phyloP scores from a whole-genome alignment of 2,329 filamentous ascomycete species.

The Diaporthe sp. region DNA sequence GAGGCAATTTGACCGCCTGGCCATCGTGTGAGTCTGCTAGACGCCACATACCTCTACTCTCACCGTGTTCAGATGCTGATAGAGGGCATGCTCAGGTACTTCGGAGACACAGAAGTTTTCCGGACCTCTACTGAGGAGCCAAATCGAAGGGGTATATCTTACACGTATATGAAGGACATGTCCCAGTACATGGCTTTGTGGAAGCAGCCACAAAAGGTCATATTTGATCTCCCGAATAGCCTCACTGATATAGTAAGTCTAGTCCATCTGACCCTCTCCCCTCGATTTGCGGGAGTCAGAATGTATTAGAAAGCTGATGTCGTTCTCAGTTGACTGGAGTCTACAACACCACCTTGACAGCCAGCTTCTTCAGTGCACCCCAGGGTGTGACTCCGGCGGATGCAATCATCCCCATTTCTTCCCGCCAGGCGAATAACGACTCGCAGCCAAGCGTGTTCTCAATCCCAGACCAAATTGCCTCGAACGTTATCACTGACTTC shows the following conservation, averaged over 20 bases:
- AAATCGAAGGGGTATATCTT: slow-evolving; percentile 69
- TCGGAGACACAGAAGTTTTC: slow-evolving; percentile 76
- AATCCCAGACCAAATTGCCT: slow-evolving; percentile 73
- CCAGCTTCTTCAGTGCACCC: slow-evolving; percentile 62
- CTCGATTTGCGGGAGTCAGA: too few species aligned
- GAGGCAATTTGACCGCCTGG: slow-evolving; percentile 75
- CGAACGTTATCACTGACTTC: slow-evolving; percentile 66
- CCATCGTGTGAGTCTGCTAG: slow-evolving; percentile 57
- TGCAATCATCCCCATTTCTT: slow-evolving; percentile 76
- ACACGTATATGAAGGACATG: slow-evolving; percentile 77
- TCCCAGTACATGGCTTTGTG: slow-evolving; percentile 71
- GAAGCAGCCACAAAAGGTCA: slow-evolving; percentile 70
- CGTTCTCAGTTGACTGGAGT: slow-evolving; percentile 59
- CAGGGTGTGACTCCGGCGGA: slow-evolving; percentile 66
- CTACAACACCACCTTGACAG: slow-evolving; percentile 73
- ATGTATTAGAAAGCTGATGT: not conserved
- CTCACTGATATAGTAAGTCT: slow-evolving; percentile 47
- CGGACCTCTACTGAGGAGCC: slow-evolving; percentile 78
- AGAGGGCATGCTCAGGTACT: slow-evolving; percentile 54
- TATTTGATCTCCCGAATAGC: slow-evolving; percentile 75
- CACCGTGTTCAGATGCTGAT: not conserved
- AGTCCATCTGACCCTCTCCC: too few species aligned
- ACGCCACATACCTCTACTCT: not conserved
- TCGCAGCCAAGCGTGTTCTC: slow-evolving; percentile 74
- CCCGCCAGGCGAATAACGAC: slow-evolving; percentile 61